A percentile compares a stretch with the other conserved stretches of the same genome.
Evolutionary conservation across 2,329 filamentous ascomycete species (phyloP).

Genomic region (Didymella keratinophila): DNA sequence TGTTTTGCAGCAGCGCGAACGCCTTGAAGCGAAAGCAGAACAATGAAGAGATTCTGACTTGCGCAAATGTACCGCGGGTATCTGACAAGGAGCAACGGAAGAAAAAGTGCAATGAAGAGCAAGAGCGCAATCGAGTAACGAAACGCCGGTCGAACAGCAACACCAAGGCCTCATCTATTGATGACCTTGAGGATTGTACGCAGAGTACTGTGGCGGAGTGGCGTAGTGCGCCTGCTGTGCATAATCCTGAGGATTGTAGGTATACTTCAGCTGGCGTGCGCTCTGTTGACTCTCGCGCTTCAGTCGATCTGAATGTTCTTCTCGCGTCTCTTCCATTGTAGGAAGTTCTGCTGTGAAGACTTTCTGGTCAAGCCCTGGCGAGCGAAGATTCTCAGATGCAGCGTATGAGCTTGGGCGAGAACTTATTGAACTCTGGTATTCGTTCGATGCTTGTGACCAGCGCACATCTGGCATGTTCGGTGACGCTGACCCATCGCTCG

Average conservation of each 20-base stretch:
- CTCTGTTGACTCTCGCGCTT: slow-evolving; percentile 31
- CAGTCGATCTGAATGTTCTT: slow-evolving; percentile 40
- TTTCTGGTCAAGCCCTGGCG: slow-evolving; percentile 45
- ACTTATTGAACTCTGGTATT: slow-evolving; percentile 37
- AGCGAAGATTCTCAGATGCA: slow-evolving; percentile 46
- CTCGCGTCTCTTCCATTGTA: slow-evolving; percentile 47
- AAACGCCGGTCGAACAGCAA: background rate
- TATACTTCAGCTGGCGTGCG: slow-evolving; percentile 35
- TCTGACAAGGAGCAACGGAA: background rate
- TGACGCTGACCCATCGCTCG: slow-evolving; percentile 35
- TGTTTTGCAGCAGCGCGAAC: background rate
- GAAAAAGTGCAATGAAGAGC: background rate
- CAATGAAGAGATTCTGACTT: background rate
- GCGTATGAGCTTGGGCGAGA: slow-evolving; percentile 49
- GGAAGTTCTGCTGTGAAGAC: slow-evolving; percentile 46
- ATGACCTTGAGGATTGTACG: slow-evolving; percentile 19
- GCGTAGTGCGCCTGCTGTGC: slow-evolving; percentile 25
- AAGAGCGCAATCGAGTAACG: background rate
- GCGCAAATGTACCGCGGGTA: slow-evolving; percentile 7
- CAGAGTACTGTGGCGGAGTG: slow-evolving; percentile 29
- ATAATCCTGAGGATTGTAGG: slow-evolving; percentile 49
- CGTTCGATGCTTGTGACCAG: slow-evolving; percentile 44
- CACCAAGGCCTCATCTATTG: background rate
- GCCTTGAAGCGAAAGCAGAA: background rate
- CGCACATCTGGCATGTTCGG: slow-evolving; percentile 40